A percentile compares a stretch with the other conserved stretches of the same genome.
phyloP scores from a whole-genome alignment of 352 stramenopile genomes.

The Pythium insidiosum region DNA sequence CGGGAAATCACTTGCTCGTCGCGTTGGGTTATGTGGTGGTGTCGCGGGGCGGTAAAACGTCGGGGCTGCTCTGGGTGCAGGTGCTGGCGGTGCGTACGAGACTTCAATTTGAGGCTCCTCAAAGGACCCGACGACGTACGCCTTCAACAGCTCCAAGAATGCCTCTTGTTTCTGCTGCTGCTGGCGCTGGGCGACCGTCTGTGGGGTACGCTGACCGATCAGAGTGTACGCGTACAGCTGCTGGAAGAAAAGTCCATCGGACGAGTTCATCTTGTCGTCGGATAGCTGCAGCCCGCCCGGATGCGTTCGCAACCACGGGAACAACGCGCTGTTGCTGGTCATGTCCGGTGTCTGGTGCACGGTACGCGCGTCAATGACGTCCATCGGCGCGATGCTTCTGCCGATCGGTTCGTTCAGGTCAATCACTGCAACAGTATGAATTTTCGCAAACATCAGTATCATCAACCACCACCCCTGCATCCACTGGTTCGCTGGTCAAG shows the following conservation, averaged over 20 bases:
- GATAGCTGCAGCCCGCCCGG: constrained; percentile 35
- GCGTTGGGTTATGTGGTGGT: background rate
- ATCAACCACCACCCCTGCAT: background rate
- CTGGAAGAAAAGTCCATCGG: constrained; percentile 78
- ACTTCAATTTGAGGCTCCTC: constrained; percentile 17
- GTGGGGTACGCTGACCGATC: constrained; percentile 50
- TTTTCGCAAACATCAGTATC: background rate
- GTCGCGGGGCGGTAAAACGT: constrained; percentile 9
- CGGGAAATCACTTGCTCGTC: background rate
- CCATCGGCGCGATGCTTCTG: constrained; percentile 52
- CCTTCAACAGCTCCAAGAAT: constrained; percentile 56
- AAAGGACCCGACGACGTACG: constrained; percentile 62
- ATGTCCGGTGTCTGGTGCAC: constrained; percentile 58
- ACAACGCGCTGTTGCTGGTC: constrained; percentile 59
- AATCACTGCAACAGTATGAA: constrained; percentile 47
- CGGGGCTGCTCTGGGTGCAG: constrained; percentile 1
- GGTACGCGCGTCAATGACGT: constrained; percentile 69
- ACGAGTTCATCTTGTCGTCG: constrained; percentile 48
- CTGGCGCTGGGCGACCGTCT: constrained; percentile 32
- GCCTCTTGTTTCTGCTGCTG: constrained; percentile 52
- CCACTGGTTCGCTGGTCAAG: background rate
- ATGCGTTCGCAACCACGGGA: constrained; percentile 68
- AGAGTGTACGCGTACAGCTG: constrained; percentile 77
- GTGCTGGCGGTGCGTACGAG: background rate
- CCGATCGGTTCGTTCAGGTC: constrained; percentile 63